Evolutionary conservation across 2,329 filamentous ascomycete species (phyloP).

Genomic region (Thelonectria blattea): DNA sequence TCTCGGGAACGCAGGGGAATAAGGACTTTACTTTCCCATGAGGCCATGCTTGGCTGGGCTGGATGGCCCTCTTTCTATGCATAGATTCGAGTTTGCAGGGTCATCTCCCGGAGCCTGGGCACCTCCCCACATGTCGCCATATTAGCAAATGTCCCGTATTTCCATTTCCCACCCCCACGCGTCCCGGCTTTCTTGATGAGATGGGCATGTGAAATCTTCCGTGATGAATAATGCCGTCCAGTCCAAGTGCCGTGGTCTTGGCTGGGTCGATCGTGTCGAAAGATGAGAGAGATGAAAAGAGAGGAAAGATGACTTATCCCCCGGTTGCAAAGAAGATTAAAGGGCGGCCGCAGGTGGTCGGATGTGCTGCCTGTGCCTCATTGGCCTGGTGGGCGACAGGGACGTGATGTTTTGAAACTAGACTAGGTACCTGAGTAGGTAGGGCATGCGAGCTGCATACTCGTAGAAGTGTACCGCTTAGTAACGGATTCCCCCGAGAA

Average conservation of each 20-base stretch:
- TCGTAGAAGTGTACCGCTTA: too few relatives aligned
- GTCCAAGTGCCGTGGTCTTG: background rate
- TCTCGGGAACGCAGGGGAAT: too few relatives aligned
- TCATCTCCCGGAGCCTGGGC: background rate
- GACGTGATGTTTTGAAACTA: too few relatives aligned
- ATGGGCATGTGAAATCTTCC: background rate
- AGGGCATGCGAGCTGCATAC: too few relatives aligned
- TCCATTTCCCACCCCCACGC: background rate
- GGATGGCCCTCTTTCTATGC: background rate
- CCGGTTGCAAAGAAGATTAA: conserved; percentile 2
- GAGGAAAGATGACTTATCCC: background rate
- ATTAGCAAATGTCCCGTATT: background rate
- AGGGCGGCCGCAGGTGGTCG: background rate
- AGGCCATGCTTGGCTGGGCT: too few relatives aligned
- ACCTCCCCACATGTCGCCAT: background rate
- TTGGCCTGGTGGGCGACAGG: background rate
- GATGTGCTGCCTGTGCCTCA: background rate
- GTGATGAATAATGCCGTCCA: background rate
- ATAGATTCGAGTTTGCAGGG: background rate
- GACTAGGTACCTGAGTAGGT: too few relatives aligned
- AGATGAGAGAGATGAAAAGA: too few relatives aligned
- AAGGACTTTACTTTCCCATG: too few relatives aligned
- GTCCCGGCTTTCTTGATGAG: background rate
- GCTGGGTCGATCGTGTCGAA: background rate
- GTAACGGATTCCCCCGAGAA: too few relatives aligned